Percentiles rank a stretch among this genome's conserved stretches.
Evolutionary conservation across 345 rosid genomes (phyloP).

Genomic region (Eucalyptus tenuipes): DNA sequence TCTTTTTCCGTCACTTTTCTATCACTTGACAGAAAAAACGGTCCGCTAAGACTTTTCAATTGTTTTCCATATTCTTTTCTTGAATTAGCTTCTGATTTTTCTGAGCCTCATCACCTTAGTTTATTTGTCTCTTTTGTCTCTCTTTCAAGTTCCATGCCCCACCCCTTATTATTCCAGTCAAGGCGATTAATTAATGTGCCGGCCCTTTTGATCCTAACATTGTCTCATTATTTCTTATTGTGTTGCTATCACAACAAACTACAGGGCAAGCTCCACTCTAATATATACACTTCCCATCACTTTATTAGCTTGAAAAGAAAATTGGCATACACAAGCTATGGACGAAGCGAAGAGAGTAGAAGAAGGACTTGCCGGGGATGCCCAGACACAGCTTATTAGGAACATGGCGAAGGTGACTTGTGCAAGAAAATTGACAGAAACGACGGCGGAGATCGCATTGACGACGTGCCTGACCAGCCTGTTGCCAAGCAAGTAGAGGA

Average conservation of each 20-base stretch:
- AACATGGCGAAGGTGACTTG: background rate
- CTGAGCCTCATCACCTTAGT: background rate
- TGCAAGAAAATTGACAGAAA: background rate
- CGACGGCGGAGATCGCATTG: background rate
- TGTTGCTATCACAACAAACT: background rate
- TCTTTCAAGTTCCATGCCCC: background rate
- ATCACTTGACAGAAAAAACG: no score
- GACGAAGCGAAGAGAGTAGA: conserved; percentile 33
- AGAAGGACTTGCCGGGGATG: conserved; percentile 15
- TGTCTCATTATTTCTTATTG: background rate
- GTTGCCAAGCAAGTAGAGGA: conserved; percentile 1
- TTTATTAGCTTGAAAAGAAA: background rate
- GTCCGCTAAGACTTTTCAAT: no score
- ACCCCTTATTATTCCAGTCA: background rate
- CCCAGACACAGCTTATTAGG: background rate
- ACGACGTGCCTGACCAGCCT: background rate
- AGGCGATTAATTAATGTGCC: background rate
- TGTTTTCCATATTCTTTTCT: background rate
- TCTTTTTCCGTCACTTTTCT: no score
- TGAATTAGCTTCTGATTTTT: background rate
- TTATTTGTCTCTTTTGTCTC: background rate
- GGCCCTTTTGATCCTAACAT: background rate
- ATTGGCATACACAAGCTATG: background rate
- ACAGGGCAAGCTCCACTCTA: background rate
- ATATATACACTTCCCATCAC: background rate